Base-by-base conservation (phyloP, 140 eudicot species). In the Senecio squalidus region DNA sequence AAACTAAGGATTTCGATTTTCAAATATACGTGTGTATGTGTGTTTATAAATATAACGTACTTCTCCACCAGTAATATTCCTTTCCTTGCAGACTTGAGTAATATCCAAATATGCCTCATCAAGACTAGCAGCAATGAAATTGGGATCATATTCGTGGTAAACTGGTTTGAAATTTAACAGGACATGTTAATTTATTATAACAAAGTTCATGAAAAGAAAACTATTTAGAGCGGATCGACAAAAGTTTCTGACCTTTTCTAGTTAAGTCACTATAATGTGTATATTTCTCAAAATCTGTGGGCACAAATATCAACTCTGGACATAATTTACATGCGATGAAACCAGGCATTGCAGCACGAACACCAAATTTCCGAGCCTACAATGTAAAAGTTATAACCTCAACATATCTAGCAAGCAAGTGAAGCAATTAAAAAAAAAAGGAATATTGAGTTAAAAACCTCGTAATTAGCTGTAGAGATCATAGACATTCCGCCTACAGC, bases 271-370 rank as follows among this genome's bases (percentile, higher is more conserved):
- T 87, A 55, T 84, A 92, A 72, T 92, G 55, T 51, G 76, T 84
- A 66, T 92, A 92, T 58, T 92, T 92, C 83, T 87, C 80, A 61
- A 92, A 87, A 71, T 92, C 95, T 43, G 70, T 70, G 27, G 98
- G 98, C 11, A 88, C 95, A 74, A 92, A 88, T 48, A 88, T 78
- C 68, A 92, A 60, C 52, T 92, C 84, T 23, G 98, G 98, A 64
- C 96, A 92, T 74, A 92, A 80, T 82, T 84, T 92, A 36, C 87
- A 88, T 33, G 98, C 98, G 50, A 92, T 87, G 47, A 92, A 87
- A 43, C 98, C 98, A 61, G 98, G 98, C 98, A 92, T 92, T 47
- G 98, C 98, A 67, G 98, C 98, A 61, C 96, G 95, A 56, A 92
- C 96, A 28, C 98, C 96, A 80, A 74, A 92, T 63, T 81, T 92